Evolutionary conservation across 148 eudicot species (phyloP).

Genomic region (Rhododendron ovatum): DNA sequence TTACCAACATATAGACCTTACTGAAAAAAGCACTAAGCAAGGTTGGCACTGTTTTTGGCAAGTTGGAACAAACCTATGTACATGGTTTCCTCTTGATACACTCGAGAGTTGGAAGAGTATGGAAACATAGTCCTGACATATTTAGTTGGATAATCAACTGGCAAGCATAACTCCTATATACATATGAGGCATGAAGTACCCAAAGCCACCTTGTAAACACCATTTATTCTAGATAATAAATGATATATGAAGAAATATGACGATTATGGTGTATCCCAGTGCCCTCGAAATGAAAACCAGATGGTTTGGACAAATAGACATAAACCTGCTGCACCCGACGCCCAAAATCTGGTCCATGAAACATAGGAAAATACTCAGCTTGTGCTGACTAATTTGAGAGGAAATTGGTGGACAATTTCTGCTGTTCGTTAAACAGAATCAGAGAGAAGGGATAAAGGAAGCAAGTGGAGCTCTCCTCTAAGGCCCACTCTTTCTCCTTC

Average conservation of each 20-base stretch:
- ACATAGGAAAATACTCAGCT: background rate
- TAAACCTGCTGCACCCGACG: background rate
- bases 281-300: background rate
- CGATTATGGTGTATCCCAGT: background rate
- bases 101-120: background rate
- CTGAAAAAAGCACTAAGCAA: background rate
- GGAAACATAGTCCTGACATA: background rate
- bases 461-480: background rate
- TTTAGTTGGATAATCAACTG: background rate
- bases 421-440: background rate
- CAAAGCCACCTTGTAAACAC: background rate
- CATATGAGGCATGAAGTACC: background rate
- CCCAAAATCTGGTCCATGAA: background rate
- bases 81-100: background rate
- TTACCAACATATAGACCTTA: background rate
- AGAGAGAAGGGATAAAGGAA: background rate
- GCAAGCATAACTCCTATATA: background rate
- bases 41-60: background rate
- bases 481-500: background rate
- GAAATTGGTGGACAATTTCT: background rate
- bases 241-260: background rate
- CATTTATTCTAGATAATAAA: background rate
- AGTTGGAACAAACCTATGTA: background rate
- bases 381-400: background rate
- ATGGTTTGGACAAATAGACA: background rate